These are phyloP conservation scores for Phalaenopsis aphrodite DNA, from an alignment of 106 monocot genomes.

Conservation along the genomic window DNA sequence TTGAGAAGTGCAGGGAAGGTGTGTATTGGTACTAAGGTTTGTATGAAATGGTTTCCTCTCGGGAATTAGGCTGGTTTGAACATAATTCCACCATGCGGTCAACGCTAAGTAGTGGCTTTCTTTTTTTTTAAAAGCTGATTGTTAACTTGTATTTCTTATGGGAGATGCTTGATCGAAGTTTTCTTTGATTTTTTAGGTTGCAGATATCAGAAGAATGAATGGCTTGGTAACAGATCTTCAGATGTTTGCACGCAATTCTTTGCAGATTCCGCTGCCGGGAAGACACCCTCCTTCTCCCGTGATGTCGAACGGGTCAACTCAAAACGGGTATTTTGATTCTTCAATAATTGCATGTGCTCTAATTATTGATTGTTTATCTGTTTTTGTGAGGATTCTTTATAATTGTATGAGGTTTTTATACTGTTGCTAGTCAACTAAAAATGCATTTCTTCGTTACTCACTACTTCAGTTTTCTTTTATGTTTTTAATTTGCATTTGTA, in stretches of 20 bases:
- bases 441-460: too few relatives aligned
- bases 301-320: slow-evolving; percentile 28
- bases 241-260: slow-evolving; percentile 84
- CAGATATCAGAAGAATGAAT: slow-evolving; percentile 84
- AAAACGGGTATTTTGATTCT: slow-evolving; percentile 11
- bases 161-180: slow-evolving; percentile 1
- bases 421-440: not conserved
- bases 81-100: too few relatives aligned
- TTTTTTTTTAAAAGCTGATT: not conserved
- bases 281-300: slow-evolving; percentile 65
- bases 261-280: slow-evolving; percentile 88
- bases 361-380: not conserved
- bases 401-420: not conserved
- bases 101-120: not conserved
- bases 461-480: too few relatives aligned
- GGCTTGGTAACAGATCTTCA: slow-evolving; percentile 75
- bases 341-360: not conserved
- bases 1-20: not conserved
- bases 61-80: not conserved
- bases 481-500: not conserved
- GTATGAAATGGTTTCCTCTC: not conserved
- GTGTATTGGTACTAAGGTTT: not conserved
- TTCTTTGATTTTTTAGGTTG: slow-evolving; percentile 22
- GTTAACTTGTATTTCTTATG: not conserved
- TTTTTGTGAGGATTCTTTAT: not conserved